Evolutionary conservation across 495 filamentous ascomycete species (phyloP).

Genomic region (Filosporella fistucella): DNA sequence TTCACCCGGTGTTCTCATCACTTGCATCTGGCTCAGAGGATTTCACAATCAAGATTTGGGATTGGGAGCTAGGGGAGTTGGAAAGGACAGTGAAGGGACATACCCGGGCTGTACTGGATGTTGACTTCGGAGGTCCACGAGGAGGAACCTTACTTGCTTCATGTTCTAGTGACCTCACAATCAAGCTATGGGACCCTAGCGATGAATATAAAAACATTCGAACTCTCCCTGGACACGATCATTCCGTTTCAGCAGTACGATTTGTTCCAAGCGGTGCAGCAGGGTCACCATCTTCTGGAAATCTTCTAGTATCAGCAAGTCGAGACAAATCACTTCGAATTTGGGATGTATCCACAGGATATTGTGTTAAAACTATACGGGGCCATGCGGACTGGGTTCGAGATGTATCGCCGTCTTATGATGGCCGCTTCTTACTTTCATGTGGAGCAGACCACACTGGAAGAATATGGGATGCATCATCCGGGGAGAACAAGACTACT

Average conservation of each 20-base stretch:
- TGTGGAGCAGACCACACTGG: conserved; percentile 76
- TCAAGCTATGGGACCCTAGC: conserved; percentile 93
- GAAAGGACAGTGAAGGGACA: conserved; percentile 92
- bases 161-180: conserved; percentile 85
- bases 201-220: conserved; percentile 96
- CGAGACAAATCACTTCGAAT: conserved; percentile 80
- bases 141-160: conserved; percentile 84
- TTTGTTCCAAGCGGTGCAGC: conserved; percentile 81
- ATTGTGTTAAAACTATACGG: conserved; percentile 79
- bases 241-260: conserved; percentile 80
- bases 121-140: conserved; percentile 88
- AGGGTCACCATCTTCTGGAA: conserved; percentile 58
- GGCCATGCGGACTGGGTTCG: conserved; percentile 90
- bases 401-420: conserved; percentile 74
- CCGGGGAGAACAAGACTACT: conserved; percentile 72
- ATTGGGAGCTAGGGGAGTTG: conserved; percentile 93
- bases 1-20: conserved; percentile 90
- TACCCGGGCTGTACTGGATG: conserved; percentile 81
- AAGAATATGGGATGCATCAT: conserved; percentile 79
- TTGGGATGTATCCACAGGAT: conserved; percentile 92
- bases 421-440: conserved; percentile 79
- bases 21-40: conserved; percentile 91
- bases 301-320: conserved; percentile 76
- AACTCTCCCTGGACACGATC: conserved; percentile 90
- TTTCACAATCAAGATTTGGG: conserved; percentile 91